A percentile compares a stretch with the other conserved stretches of the same genome.
Evolutionary conservation across 495 filamentous ascomycete genomes (phyloP).

Genomic region (Aspergillus olivimuriae): DNA sequence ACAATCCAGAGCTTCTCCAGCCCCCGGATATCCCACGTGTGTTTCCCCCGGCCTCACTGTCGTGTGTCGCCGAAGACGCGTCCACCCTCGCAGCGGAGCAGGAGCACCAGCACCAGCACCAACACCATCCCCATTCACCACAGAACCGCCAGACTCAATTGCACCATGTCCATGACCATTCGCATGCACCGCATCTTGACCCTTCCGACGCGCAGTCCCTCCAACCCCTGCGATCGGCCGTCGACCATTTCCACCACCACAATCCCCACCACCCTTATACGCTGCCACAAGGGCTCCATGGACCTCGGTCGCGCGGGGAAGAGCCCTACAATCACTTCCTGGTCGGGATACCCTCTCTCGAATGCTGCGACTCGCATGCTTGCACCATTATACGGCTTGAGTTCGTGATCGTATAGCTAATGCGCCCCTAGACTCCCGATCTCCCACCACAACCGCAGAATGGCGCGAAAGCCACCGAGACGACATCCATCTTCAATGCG

Average conservation of each 20-base stretch:
- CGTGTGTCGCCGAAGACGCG: slow-evolving; percentile 19
- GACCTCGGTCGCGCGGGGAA: background rate
- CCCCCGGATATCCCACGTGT: slow-evolving; percentile 8
- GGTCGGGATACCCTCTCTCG: background rate
- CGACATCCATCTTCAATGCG: slow-evolving; percentile 11
- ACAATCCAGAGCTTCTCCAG: slow-evolving; percentile 12
- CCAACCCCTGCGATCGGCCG: slow-evolving; percentile 16
- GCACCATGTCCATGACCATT: too few relatives aligned
- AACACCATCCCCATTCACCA: slow-evolving; percentile 6
- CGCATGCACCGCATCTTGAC: slow-evolving; percentile 2
- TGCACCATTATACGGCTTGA: background rate
- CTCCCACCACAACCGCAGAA: background rate
- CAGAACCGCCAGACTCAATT: too few relatives aligned
- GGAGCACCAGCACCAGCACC: slow-evolving; percentile 10
- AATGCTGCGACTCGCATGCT: background rate
- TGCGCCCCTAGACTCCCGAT: background rate
- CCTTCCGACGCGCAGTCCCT: slow-evolving; percentile 19
- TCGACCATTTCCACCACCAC: slow-evolving; percentile 15
- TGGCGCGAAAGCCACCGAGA: background rate
- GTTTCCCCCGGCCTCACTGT: slow-evolving; percentile 14
- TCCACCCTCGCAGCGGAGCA: slow-evolving; percentile 14
- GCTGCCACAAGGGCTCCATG: slow-evolving; percentile 14
- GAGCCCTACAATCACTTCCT: slow-evolving; percentile 3
- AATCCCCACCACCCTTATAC: slow-evolving; percentile 12
- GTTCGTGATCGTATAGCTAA: background rate